phyloP scores from a whole-genome alignment of 805 yeast genomes.

The Hanseniaspora vineae region DNA sequence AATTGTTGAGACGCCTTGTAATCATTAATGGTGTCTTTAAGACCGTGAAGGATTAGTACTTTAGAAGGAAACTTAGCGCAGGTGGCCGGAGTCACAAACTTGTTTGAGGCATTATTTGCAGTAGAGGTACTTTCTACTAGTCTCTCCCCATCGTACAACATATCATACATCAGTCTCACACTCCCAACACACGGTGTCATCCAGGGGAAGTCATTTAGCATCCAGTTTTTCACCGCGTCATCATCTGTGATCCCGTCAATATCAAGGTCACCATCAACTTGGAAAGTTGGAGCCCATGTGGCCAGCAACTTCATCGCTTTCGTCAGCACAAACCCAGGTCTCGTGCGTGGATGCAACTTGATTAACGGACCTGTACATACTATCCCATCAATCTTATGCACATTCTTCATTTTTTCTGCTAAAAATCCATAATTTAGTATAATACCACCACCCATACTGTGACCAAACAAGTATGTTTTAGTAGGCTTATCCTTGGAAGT shows the following conservation, averaged over 20 bases:
- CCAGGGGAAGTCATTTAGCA: slow-evolving; percentile 29
- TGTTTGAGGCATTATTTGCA: slow-evolving; percentile 7
- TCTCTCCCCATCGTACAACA: slow-evolving; percentile 46
- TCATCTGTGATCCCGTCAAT: slow-evolving; percentile 43
- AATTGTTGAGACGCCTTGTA: slow-evolving; percentile 34
- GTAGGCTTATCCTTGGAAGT: slow-evolving; percentile 11
- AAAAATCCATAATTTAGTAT: slow-evolving; percentile 44
- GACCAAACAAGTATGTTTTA: slow-evolving; percentile 43
- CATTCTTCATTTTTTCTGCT: slow-evolving; percentile 31
- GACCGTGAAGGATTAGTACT: slow-evolving; percentile 48
- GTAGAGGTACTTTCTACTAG: too few species aligned
- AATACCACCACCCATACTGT: slow-evolving; percentile 78
- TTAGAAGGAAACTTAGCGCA: slow-evolving; percentile 29
- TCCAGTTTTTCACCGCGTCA: slow-evolving; percentile 31
- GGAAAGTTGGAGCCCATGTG: slow-evolving; percentile 33
- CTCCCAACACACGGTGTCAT: slow-evolving; percentile 39
- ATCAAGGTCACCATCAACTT: slow-evolving; percentile 42
- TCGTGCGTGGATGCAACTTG: slow-evolving; percentile 40
- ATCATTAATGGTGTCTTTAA: slow-evolving; percentile 49
- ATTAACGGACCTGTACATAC: slow-evolving; percentile 50
- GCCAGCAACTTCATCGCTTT: slow-evolving; percentile 29
- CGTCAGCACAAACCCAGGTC: slow-evolving; percentile 36
- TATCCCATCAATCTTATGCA: slow-evolving; percentile 31
- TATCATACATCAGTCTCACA: slow-evolving; percentile 43
- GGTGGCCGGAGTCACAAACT: slow-evolving; percentile 7